phyloP scores from a whole-genome alignment of 1,139 yeast genomes.

The Oligophagozyma castellii region DNA sequence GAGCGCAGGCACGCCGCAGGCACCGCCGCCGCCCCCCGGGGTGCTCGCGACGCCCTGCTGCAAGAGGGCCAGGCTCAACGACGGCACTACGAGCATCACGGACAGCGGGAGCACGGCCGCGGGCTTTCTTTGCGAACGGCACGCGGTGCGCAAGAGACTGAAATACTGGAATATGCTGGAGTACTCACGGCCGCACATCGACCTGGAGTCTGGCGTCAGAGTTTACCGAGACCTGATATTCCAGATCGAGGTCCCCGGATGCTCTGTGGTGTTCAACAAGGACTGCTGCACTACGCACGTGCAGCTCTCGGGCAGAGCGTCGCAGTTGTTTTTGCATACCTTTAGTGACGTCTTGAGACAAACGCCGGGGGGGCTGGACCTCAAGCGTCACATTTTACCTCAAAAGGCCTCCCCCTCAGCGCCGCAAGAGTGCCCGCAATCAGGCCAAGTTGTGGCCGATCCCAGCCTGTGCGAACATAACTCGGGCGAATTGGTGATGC shows the following conservation, averaged over 20 bases:
- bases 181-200: conserved; percentile 49
- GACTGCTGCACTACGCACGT: conserved; percentile 21
- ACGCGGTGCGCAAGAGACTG: conserved; percentile 3
- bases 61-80: too few species aligned
- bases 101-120: too few species aligned
- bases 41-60: too few species aligned
- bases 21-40: too few species aligned
- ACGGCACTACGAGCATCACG: too few species aligned
- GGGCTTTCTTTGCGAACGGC: too few species aligned
- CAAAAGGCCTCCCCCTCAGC: too few species aligned
- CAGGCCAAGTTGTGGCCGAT: too few species aligned
- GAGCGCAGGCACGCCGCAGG: background rate
- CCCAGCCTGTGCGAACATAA: too few species aligned
- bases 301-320: conserved; percentile 19
- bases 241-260: conserved; percentile 33
- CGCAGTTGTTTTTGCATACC: conserved; percentile 16
- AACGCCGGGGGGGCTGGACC: too few species aligned
- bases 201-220: conserved; percentile 32
- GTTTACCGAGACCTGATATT: conserved; percentile 40
- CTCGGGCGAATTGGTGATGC: conserved; percentile 11
- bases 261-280: conserved; percentile 20
- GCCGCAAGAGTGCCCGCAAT: too few species aligned
- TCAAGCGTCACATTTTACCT: too few species aligned
- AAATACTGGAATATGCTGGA: conserved; percentile 15
- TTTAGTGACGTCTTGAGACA: conserved; percentile 11